A percentile compares a stretch with the other conserved stretches of the same genome.
Evolutionary conservation across 202 grass and related monocot genomes (phyloP).

Genomic region (Schoenoplectus triqueter): DNA sequence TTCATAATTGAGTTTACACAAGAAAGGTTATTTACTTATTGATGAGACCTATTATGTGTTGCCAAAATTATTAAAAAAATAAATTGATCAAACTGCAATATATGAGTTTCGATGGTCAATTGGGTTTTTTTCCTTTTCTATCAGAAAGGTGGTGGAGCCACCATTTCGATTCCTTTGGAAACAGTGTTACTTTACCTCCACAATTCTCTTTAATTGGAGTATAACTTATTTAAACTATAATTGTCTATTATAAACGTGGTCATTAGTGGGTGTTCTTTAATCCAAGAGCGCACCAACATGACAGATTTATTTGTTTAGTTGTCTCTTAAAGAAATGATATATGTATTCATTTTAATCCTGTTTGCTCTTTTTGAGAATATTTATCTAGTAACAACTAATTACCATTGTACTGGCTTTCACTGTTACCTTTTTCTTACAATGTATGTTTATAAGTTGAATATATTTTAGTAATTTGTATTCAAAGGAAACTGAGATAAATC

Average conservation of each 20-base stretch:
- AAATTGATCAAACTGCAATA: constrained; percentile 21
- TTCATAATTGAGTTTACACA: constrained; percentile 3
- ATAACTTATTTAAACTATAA: constrained; percentile 10
- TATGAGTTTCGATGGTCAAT: neutral
- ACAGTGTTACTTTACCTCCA: neutral
- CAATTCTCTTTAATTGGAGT: neutral
- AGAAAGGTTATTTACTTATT: constrained; percentile 9
- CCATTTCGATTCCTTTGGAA: neutral
- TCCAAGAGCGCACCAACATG: neutral
- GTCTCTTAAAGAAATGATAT: neutral
- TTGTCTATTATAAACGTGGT: neutral
- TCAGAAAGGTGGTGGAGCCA: neutral
- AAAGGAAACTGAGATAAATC: neutral
- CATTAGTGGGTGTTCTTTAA: neutral
- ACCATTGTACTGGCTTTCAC: neutral
- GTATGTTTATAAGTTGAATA: constrained; percentile 29
- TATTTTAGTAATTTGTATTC: neutral
- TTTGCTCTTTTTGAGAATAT: neutral
- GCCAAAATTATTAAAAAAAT: neutral
- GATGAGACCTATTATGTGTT: neutral
- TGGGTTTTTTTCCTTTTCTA: neutral
- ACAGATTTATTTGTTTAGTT: neutral
- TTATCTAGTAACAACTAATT: neutral
- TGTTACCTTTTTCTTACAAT: constrained; percentile 17
- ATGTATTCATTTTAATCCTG: neutral